Evolutionary conservation across 352 stramenopile genomes (phyloP).

Genomic region (Globisporangium heterothallicum): DNA sequence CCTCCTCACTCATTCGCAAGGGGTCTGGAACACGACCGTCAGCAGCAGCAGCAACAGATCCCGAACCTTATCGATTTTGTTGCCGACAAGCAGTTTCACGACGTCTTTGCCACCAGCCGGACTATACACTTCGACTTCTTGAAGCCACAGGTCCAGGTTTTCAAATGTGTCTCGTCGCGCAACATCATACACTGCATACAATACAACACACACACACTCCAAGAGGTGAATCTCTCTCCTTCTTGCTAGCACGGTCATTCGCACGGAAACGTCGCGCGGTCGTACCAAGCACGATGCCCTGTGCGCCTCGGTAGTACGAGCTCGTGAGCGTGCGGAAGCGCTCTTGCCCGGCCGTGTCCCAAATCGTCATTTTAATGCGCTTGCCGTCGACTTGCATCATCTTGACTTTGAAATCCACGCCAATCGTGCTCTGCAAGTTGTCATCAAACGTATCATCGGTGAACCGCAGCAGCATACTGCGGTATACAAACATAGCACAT

Average conservation of each 20-base stretch:
- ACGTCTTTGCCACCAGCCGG: conserved; percentile 92
- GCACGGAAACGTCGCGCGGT: too few relatives aligned
- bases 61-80: conserved; percentile 92
- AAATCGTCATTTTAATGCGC: conserved; percentile 98
- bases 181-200: conserved; percentile 92
- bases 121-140: conserved; percentile 97
- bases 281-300: conserved; percentile 95
- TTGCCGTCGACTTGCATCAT: conserved; percentile 95
- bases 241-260: too few relatives aligned
- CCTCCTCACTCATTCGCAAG: too few relatives aligned
- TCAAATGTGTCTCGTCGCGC: conserved; percentile 96
- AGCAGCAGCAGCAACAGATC: not conserved
- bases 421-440: conserved; percentile 97
- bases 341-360: conserved; percentile 98
- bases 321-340: conserved; percentile 97
- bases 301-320: conserved; percentile 96
- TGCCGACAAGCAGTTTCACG: conserved; percentile 97
- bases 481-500: not conserved
- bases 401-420: conserved; percentile 98
- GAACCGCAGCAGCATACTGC: conserved; percentile 96
- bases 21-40: too few relatives aligned
- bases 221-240: not conserved
- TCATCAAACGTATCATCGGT: conserved; percentile 98
- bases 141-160: conserved; percentile 96
- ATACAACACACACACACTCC: not conserved